Percentiles rank a stretch among this genome's conserved stretches.
phyloP scores from a whole-genome alignment of 2,329 filamentous ascomycete genomes.

The Ophiostoma ulmi region DNA sequence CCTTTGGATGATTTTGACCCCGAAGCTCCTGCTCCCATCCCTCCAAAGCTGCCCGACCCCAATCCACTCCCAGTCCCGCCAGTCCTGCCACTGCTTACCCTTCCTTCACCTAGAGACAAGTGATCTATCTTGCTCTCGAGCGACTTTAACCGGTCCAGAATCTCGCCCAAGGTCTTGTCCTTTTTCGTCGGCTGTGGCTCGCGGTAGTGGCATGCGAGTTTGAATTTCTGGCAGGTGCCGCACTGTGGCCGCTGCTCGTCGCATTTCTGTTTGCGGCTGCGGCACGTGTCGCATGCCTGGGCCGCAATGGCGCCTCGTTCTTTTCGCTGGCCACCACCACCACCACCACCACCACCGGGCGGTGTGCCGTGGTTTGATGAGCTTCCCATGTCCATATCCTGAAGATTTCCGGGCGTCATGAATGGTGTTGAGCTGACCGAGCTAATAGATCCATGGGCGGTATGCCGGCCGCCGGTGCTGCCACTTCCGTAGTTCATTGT shows the following conservation, averaged over 20 bases:
- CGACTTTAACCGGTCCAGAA: slow-evolving; percentile 51
- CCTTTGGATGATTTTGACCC: neutral
- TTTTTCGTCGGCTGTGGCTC: slow-evolving; percentile 60
- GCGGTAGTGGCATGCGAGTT: slow-evolving; percentile 55
- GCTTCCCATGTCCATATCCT: slow-evolving; percentile 12
- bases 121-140: slow-evolving; percentile 53
- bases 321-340: slow-evolving; percentile 33
- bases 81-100: neutral
- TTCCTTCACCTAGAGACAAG: slow-evolving; percentile 28
- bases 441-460: slow-evolving; percentile 12
- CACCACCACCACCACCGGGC: neutral
- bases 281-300: slow-evolving; percentile 56
- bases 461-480: slow-evolving; percentile 1
- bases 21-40: neutral
- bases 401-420: neutral
- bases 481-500: slow-evolving; percentile 2
- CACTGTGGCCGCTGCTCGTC: slow-evolving; percentile 59
- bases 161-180: slow-evolving; percentile 58
- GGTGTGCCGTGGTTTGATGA: neutral
- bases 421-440: slow-evolving; percentile 13
- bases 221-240: slow-evolving; percentile 52
- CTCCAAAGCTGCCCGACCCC: neutral
- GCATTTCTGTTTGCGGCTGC: slow-evolving; percentile 58
- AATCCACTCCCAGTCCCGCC: neutral
- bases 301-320: slow-evolving; percentile 47